Conservation (phyloP, 2,329 filamentous ascomycete species). For the Piedraia hortae region DNA sequence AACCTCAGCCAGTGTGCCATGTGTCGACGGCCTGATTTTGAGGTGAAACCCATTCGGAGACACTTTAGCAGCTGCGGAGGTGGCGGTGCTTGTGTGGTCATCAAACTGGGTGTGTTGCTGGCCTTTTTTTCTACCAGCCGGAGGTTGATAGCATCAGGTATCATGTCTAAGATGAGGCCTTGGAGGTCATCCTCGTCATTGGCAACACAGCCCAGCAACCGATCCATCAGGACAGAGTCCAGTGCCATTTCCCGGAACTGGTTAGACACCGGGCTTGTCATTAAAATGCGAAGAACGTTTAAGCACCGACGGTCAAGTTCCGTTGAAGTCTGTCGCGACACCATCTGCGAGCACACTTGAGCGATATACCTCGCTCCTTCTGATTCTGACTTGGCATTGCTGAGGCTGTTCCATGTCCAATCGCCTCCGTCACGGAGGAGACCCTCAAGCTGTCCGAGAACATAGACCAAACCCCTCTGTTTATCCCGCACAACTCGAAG, state of each 20-base stretch:
- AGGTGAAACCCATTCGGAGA: slow-evolving; percentile 54
- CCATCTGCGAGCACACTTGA: not conserved
- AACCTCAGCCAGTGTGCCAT: slow-evolving; percentile 84
- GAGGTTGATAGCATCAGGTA: slow-evolving; percentile 45
- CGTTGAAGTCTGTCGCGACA: not conserved
- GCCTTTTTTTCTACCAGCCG: slow-evolving; percentile 2
- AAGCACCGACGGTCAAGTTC: slow-evolving; percentile 1
- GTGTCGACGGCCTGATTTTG: slow-evolving; percentile 42
- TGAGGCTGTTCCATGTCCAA: slow-evolving; percentile 8
- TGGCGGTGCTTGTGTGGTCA: slow-evolving; percentile 14
- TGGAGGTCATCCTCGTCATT: slow-evolving; percentile 6
- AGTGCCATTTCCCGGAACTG: slow-evolving; percentile 6
- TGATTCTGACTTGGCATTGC: not conserved
- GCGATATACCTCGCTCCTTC: too few relatives aligned
- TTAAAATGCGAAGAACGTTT: slow-evolving; percentile 1
- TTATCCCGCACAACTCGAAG: slow-evolving; percentile 2
- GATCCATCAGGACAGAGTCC: slow-evolving; percentile 7
- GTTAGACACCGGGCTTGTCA: slow-evolving; percentile 1
- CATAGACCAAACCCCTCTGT: slow-evolving; percentile 41
- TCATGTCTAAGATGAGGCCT: slow-evolving; percentile 43
- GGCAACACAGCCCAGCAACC: slow-evolving; percentile 5
- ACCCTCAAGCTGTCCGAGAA: slow-evolving; percentile 46
- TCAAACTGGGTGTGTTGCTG: not conserved
- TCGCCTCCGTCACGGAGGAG: slow-evolving; percentile 32
- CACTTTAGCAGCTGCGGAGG: slow-evolving; percentile 59